Evolutionary conservation across 805 yeast species (phyloP).

Genomic region (Ogataea philodendri): DNA sequence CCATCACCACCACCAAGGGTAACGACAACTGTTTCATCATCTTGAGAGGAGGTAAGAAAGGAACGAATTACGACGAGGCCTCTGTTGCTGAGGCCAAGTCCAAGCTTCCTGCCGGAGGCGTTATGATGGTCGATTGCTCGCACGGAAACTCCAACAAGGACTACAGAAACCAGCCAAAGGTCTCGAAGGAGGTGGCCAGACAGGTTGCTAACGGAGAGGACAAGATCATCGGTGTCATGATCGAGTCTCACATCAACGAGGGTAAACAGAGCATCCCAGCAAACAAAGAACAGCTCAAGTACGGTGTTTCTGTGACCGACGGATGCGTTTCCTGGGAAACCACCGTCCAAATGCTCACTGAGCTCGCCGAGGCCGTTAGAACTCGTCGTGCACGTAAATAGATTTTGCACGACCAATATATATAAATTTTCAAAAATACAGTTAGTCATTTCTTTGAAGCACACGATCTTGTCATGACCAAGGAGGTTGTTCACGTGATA

Average conservation of each 20-base stretch:
- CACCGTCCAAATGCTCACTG: slow-evolving; percentile 76
- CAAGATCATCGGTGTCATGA: slow-evolving; percentile 87
- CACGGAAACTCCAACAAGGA: slow-evolving; percentile 97
- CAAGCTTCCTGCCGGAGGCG: slow-evolving; percentile 46
- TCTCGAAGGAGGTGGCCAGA: slow-evolving; percentile 74
- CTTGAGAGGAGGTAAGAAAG: slow-evolving; percentile 92
- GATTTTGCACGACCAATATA: slow-evolving; percentile 12
- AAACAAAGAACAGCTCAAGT: slow-evolving; percentile 61
- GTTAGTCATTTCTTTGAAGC: slow-evolving; percentile 2
- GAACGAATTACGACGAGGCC: slow-evolving; percentile 86
- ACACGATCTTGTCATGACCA: slow-evolving; percentile 12
- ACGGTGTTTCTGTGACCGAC: slow-evolving; percentile 97
- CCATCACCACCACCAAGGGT: slow-evolving; percentile 94
- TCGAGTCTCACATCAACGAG: slow-evolving; percentile 87
- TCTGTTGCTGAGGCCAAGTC: slow-evolving; percentile 74
- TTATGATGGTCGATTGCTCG: slow-evolving; percentile 94
- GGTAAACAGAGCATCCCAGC: slow-evolving; percentile 84
- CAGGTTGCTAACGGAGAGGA: slow-evolving; percentile 83
- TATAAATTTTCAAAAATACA: slow-evolving; percentile 3
- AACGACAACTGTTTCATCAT: slow-evolving; percentile 92
- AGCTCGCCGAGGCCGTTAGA: slow-evolving; percentile 79
- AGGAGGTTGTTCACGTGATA: slow-evolving; percentile 59
- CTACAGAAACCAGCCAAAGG: slow-evolving; percentile 92
- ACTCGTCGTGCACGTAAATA: slow-evolving; percentile 56
- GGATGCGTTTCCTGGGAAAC: slow-evolving; percentile 93